phyloP scores from a whole-genome alignment of 371 early-diverging fungal genomes.

The Rhizopus arrhizus region DNA sequence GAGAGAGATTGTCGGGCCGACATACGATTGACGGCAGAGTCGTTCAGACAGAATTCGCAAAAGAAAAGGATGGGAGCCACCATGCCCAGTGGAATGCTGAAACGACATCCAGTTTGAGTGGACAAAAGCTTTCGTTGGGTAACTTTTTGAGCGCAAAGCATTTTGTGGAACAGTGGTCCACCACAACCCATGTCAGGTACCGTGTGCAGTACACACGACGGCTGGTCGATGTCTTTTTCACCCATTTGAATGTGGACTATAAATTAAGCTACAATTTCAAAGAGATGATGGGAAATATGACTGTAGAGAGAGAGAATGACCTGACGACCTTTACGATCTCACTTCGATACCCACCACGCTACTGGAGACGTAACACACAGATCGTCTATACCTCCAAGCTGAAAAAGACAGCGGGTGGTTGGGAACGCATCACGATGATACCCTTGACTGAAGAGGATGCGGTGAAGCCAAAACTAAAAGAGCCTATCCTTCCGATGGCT shows the following conservation, averaged over 20 bases:
- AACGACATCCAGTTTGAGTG: background rate
- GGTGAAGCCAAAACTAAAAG: background rate
- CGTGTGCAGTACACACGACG: slow-evolving; percentile 29
- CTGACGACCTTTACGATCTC: slow-evolving; percentile 31
- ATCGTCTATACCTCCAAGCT: slow-evolving; percentile 6
- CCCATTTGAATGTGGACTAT: slow-evolving; percentile 27
- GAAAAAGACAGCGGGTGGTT: slow-evolving; percentile 4
- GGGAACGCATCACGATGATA: slow-evolving; percentile 38
- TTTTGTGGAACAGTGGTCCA: slow-evolving; percentile 25
- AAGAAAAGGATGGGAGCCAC: background rate
- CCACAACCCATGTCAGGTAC: slow-evolving; percentile 5
- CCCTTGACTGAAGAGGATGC: slow-evolving; percentile 13
- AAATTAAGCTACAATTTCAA: slow-evolving; percentile 39
- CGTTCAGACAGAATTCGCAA: background rate
- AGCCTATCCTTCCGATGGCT: slow-evolving; percentile 22
- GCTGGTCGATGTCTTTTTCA: slow-evolving; percentile 31
- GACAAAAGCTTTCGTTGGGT: slow-evolving; percentile 14
- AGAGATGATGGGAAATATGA: slow-evolving; percentile 29
- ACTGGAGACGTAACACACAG: slow-evolving; percentile 28
- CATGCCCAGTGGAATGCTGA: background rate
- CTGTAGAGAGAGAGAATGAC: slow-evolving; percentile 24
- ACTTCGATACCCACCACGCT: slow-evolving; percentile 33
- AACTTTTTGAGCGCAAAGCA: slow-evolving; percentile 7
- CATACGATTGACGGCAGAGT: slow-evolving; percentile 1
- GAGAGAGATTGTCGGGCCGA: background rate